Base-by-base conservation (phyloP, 2,329 filamentous ascomycete genomes). In the Aspergillus sp. region DNA sequence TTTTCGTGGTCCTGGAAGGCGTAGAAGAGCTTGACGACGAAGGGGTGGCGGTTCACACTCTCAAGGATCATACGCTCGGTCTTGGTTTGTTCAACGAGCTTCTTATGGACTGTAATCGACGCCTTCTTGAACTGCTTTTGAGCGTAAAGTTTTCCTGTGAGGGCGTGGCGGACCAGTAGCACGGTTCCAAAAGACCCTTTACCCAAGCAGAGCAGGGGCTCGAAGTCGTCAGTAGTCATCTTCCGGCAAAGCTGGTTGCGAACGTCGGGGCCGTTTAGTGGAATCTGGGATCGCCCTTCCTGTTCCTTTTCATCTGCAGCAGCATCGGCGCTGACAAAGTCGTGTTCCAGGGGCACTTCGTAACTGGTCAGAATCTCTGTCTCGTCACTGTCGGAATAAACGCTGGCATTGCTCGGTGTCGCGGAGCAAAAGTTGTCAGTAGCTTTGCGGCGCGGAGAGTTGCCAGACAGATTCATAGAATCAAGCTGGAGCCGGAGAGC, bases 61-160 rank as follows among this genome's bases (percentile, higher is more conserved):
- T 99, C 95, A 55, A 99, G 84, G 58, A 99, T 97, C 70, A 90
- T 89, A 54, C 95, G 91, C 81, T 99, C 95, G 2, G 94, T 98
- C 83, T 96, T 97, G 60, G 95, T 98, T 81, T 98, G 95, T 80
- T 98, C 93, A 54, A 99, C 88, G 34, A 98, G 86, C 76, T 93
- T 93, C 84, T 97, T 97, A 79, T 97, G 93, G 45, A 99, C 92
- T 0, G 93, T 92, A 56, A 99, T 82, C 8, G 93, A 96, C 0
- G 96, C 95, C 80, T 99, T 99, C 77, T 94, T 95, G 80, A 99
- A 95, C 79, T 98, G 94, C 82, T 99, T 99, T 81, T 99, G 96
- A 0, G 95, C 96, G 73, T 93, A 99, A 5, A 99, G 85, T 48
- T 91, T 89, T 47, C 95, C 95, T 2, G 93, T 97, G 31, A 87